phyloP scores from a whole-genome alignment of 2,329 filamentous ascomycete species.

The Fusarium papillatum region DNA sequence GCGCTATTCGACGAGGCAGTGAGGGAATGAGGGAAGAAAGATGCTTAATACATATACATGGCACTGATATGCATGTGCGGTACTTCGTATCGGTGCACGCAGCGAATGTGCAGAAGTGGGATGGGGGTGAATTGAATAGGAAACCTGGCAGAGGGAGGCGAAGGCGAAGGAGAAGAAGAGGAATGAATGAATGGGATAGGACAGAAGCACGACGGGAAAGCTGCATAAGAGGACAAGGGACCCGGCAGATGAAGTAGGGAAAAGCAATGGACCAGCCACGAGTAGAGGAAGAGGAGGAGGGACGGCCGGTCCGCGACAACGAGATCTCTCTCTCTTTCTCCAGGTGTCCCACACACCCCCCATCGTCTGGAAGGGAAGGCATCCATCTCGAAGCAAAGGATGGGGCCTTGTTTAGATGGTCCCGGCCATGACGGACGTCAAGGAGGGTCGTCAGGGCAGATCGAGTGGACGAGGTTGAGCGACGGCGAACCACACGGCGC shows the following conservation, averaged over 20 bases:
- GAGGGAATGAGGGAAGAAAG: slow-evolving; percentile 5
- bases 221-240: slow-evolving; percentile 38
- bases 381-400: slow-evolving; percentile 8
- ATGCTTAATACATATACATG: slow-evolving; percentile 21
- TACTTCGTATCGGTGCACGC: slow-evolving; percentile 33
- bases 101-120: slow-evolving; percentile 20
- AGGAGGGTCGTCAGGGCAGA: slow-evolving; percentile 12
- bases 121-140: slow-evolving; percentile 2
- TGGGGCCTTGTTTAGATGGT: not conserved
- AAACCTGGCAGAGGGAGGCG: not conserved
- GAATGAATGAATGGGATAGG: slow-evolving; percentile 39
- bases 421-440: slow-evolving; percentile 2
- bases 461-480: slow-evolving; percentile 43
- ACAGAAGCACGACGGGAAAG: slow-evolving; percentile 37
- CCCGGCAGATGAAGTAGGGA: slow-evolving; percentile 40
- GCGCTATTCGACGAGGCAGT: slow-evolving; percentile 19
- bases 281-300: slow-evolving; percentile 10
- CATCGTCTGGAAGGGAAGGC: slow-evolving; percentile 26
- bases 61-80: slow-evolving; percentile 33
- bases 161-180: slow-evolving; percentile 1
- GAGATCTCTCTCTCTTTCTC: not conserved
- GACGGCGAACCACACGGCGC: slow-evolving; percentile 42
- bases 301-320: slow-evolving; percentile 30
- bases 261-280: slow-evolving; percentile 22
- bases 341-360: slow-evolving; percentile 6